A percentile compares a stretch with the other conserved stretches of the same genome.
Evolutionary conservation across 495 filamentous ascomycete species (phyloP).

Genomic region (Neurospora sp.): DNA sequence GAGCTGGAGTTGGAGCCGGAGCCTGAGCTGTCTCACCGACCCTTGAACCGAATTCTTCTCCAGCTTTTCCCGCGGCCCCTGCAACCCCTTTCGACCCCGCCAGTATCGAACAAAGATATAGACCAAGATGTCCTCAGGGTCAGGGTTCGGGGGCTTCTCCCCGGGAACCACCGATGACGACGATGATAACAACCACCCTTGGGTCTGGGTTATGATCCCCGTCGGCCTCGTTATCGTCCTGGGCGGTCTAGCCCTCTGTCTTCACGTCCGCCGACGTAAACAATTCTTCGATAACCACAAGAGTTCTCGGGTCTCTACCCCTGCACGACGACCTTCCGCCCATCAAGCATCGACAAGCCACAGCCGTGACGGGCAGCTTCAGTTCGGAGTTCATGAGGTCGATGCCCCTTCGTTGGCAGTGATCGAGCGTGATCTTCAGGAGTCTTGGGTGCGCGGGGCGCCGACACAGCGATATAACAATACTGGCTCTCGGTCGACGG

Average conservation of each 20-base stretch:
- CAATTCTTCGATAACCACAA: not conserved
- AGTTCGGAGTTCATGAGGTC: not conserved
- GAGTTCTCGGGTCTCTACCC: not conserved
- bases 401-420: not conserved
- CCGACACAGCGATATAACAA: not conserved
- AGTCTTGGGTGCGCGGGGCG: conserved; percentile 13
- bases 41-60: not conserved
- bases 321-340: not conserved
- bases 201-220: conserved; percentile 16
- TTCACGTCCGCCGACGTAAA: conserved; percentile 8
- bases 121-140: not conserved
- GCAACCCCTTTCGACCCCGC: not conserved
- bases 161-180: not conserved
- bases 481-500: not conserved
- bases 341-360: not conserved
- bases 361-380: not conserved
- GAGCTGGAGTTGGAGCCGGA: not conserved
- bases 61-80: not conserved
- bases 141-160: not conserved
- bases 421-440: conserved; percentile 19
- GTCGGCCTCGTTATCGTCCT: conserved; percentile 11
- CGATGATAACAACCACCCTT: not conserved
- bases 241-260: conserved; percentile 6
- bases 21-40: not conserved
- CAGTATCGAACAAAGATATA: not conserved